Conservation (phyloP, 1,139 yeast species). For the Geotrichum carabidarum region DNA sequence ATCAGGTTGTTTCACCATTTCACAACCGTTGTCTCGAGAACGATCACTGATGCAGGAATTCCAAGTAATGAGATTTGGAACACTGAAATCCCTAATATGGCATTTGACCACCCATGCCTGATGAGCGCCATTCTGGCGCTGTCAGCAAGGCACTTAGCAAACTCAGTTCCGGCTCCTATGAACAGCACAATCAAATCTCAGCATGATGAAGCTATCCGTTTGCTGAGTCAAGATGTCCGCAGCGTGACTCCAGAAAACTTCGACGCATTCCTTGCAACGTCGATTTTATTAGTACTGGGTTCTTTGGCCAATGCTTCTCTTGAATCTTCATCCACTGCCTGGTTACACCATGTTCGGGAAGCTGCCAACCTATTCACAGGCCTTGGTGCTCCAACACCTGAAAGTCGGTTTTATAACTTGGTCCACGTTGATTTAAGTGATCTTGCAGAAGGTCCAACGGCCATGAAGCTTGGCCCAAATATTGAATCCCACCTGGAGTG, state of each 20-base stretch:
- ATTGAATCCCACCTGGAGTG: constrained; percentile 53
- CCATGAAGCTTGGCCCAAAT: constrained; percentile 4
- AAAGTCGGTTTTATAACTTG: constrained; percentile 39
- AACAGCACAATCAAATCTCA: constrained; percentile 83
- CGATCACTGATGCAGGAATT: constrained; percentile 87
- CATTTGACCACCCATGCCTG: constrained; percentile 79
- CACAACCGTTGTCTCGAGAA: constrained; percentile 74
- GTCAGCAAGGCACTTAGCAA: constrained; percentile 82
- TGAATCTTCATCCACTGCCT: constrained; percentile 50
- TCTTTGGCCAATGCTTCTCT: constrained; percentile 92
- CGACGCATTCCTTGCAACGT: constrained; percentile 89
- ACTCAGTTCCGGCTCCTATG: constrained; percentile 40
- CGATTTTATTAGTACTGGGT: constrained; percentile 83
- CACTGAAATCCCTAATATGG: constrained; percentile 78
- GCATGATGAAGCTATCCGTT: constrained; percentile 76
- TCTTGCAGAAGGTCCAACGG: constrained; percentile 33
- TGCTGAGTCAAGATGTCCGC: constrained; percentile 77
- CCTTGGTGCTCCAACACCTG: constrained; percentile 86
- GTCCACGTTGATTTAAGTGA: constrained; percentile 71
- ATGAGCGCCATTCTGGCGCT: constrained; percentile 90
- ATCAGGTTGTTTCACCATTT: constrained; percentile 81
- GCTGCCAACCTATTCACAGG: constrained; percentile 93
- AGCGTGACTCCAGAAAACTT: constrained; percentile 79
- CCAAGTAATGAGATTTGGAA: constrained; percentile 85
- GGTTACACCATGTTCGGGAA: constrained; percentile 96